These are phyloP conservation scores for Neoarthrinium moseri DNA, from an alignment of 2,329 filamentous ascomycete genomes.

Conservation along the genomic window DNA sequence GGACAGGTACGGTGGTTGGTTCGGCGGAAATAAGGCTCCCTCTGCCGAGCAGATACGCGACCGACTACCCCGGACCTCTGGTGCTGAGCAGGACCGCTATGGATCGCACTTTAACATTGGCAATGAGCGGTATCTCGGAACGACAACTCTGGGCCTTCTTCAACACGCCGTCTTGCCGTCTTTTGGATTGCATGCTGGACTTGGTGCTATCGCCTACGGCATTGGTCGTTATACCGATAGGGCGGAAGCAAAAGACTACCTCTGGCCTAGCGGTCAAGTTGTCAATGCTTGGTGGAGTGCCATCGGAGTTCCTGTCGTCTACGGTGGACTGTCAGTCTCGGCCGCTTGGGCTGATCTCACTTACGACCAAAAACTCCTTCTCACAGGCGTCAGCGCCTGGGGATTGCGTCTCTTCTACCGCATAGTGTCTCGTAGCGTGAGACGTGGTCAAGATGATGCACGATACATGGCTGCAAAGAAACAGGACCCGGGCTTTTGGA, in stretches of 20 bases:
- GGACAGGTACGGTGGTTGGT: slow-evolving; percentile 20
- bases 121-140: slow-evolving; percentile 11
- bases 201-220: slow-evolving; percentile 50
- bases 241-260: slow-evolving; percentile 57
- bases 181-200: slow-evolving; percentile 49
- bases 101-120: slow-evolving; percentile 19
- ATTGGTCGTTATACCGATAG: slow-evolving; percentile 49
- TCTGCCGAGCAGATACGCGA: slow-evolving; percentile 14
- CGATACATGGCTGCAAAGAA: slow-evolving; percentile 51
- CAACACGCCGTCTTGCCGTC: slow-evolving; percentile 54
- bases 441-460: slow-evolving; percentile 53
- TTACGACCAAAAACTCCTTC: slow-evolving; percentile 53
- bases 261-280: slow-evolving; percentile 55
- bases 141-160: slow-evolving; percentile 45
- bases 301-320: slow-evolving; percentile 46
- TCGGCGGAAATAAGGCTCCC: slow-evolving; percentile 14
- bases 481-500: slow-evolving; percentile 53
- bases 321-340: slow-evolving; percentile 41
- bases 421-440: slow-evolving; percentile 45
- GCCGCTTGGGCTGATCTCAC: slow-evolving; percentile 45
- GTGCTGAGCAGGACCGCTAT: slow-evolving; percentile 19
- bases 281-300: slow-evolving; percentile 61
- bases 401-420: slow-evolving; percentile 54
- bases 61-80: slow-evolving; percentile 14
- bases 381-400: slow-evolving; percentile 57